Base-by-base conservation (phyloP, 306 rosid genomes). In the Sphenostylis stenocarpa region DNA sequence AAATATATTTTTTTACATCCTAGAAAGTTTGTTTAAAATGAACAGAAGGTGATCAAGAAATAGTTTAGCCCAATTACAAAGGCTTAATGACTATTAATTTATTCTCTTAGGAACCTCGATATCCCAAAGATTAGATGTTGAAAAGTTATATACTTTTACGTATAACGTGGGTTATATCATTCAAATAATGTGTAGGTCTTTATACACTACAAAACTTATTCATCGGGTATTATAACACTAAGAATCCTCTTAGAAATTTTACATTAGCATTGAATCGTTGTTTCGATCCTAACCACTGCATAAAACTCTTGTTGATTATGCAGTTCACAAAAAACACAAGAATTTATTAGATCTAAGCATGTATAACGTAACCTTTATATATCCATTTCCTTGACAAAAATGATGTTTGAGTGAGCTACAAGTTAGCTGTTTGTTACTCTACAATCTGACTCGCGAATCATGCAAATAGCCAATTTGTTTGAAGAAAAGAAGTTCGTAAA, bases 381-480 rank as follows among this genome's bases (percentile, higher is more conserved):
- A 44, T 69, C 36, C 75, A 63, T 71, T 79, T 60, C 36, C 38
- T 63, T 6, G 7, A 80, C 70, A 55, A 66, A 80, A 80, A 65
- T 80, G 75, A 6, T 39, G 81, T 17, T 47, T 62, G 1, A 5
- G 55, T 66, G 44, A 66, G 33, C 44, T 55, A 80, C 70, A 73
- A 15, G 55, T 64, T 47, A 53, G 67, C 34, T 39, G 55, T 53
- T 52, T n/a, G 72, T 75, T 52, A 43, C 70, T 57, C n/a, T n/a
- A n/a, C n/a, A 31, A 24, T 44, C 53, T 47, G 21, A 47, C 3
- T 45, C 62, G 26, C 64, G 3, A 57, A 29, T 57, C 65, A 23
- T 60, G 56, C 21, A 17, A 72, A 71, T 49, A 62, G 51, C 61
- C 72, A 79, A 80, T 71, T 17, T 49, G n/a, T 23, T 43, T 15